Conservation (phyloP, 106 monocot genomes). For the Alisma plantagoaquatica region DNA sequence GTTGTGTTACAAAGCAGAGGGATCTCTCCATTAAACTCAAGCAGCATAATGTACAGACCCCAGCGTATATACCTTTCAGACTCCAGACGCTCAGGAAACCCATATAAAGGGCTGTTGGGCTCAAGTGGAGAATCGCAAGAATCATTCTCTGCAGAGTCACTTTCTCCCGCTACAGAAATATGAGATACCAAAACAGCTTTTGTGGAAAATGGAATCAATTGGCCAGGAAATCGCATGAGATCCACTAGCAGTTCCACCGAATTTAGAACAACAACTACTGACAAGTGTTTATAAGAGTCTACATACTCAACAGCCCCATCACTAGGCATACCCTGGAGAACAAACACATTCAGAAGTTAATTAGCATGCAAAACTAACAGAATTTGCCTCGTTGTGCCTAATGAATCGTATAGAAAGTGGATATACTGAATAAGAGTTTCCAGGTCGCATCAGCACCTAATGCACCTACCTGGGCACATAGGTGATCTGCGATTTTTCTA, state of each 20-base stretch:
- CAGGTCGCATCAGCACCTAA: constrained; percentile 1
- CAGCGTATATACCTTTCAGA: constrained; percentile 51
- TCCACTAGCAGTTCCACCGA: constrained; percentile 91
- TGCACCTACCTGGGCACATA: background rate
- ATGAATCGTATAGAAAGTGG: background rate
- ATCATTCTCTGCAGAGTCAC: constrained; percentile 97
- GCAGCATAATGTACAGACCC: too few relatives aligned
- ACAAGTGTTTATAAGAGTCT: constrained; percentile 90
- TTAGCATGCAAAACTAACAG: background rate
- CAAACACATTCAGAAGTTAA: background rate
- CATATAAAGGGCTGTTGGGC: constrained; percentile 91
- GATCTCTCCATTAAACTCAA: background rate
- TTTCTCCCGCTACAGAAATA: constrained; percentile 79
- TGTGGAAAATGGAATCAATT: constrained; percentile 87
- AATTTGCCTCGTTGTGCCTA: background rate
- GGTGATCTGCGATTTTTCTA: background rate
- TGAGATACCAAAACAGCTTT: constrained; percentile 85
- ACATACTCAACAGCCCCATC: constrained; percentile 67
- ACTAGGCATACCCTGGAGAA: constrained; percentile 59
- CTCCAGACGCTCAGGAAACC: constrained; percentile 46
- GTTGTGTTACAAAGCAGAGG: too few relatives aligned
- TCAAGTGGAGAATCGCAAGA: constrained; percentile 99
- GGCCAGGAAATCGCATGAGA: constrained; percentile 97
- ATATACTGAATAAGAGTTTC: constrained; percentile 2
- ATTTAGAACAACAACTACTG: constrained; percentile 69